Conservation (phyloP, 2,329 filamentous ascomycete genomes). For the Paecilomyces sp. region DNA sequence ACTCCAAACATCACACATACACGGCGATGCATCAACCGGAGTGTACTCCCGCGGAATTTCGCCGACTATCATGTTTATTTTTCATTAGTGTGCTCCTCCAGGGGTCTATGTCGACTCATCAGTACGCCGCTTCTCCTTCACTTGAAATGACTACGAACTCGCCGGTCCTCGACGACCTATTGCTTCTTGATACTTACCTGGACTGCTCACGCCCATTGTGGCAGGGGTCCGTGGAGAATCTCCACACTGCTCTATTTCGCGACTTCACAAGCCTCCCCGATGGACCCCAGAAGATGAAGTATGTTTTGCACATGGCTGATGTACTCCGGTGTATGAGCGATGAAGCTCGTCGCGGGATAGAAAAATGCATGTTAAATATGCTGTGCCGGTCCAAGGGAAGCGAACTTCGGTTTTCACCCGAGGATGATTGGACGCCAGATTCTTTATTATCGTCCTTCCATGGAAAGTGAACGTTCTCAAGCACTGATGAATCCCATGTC, state of each 20-base stretch:
- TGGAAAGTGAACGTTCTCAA: background rate
- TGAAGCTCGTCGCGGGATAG: constrained; percentile 3
- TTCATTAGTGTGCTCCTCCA: constrained; percentile 5
- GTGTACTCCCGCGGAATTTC: constrained; percentile 3
- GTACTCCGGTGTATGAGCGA: constrained; percentile 2
- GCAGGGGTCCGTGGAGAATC: background rate
- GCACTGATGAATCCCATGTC: background rate
- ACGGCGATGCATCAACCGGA: constrained; percentile 4
- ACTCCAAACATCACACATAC: constrained; percentile 9
- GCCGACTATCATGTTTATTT: constrained; percentile 4
- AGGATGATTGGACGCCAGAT: constrained; percentile 3
- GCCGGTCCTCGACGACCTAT: constrained; percentile 1
- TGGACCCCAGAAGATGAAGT: constrained; percentile 4
- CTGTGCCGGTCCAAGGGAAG: constrained; percentile 2
- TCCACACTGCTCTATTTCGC: constrained; percentile 1
- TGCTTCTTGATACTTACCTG: constrained; percentile 1
- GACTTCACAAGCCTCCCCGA: background rate
- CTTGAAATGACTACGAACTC: background rate
- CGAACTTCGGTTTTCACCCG: background rate
- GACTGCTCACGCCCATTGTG: background rate
- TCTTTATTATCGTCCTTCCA: constrained; percentile 7
- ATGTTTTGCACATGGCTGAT: constrained; percentile 5
- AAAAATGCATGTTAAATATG: constrained; percentile 6
- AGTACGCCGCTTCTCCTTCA: background rate
- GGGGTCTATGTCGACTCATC: constrained; percentile 2